Percentiles rank a stretch among this genome's conserved stretches.
Conservation (phyloP, 1,139 yeast genomes). For the Geotrichum restrictum region DNA sequence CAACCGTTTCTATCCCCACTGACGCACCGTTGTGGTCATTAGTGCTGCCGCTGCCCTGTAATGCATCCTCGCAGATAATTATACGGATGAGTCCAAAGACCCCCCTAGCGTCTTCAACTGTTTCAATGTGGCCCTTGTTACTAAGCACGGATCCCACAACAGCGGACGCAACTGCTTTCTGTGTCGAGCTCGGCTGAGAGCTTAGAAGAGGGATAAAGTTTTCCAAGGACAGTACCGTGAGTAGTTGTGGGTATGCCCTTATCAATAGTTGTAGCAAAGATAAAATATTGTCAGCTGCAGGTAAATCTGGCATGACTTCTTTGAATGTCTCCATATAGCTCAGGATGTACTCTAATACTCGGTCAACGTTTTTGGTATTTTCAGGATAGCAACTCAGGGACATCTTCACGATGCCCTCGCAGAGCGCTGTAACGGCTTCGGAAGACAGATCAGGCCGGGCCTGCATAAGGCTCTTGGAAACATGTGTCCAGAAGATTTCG, state of each 20-base stretch:
- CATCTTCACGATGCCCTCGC: conserved; percentile 61
- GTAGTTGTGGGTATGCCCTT: conserved; percentile 28
- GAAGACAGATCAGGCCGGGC: conserved; percentile 60
- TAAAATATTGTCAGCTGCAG: conserved; percentile 46
- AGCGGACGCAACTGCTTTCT: conserved; percentile 37
- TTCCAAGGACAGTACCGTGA: conserved; percentile 37
- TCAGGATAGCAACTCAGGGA: conserved; percentile 66
- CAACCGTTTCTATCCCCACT: conserved; percentile 17
- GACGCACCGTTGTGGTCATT: background rate
- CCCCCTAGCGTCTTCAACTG: conserved; percentile 39
- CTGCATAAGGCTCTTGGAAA: conserved; percentile 48
- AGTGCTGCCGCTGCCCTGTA: background rate
- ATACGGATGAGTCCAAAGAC: conserved; percentile 41
- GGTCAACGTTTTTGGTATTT: conserved; percentile 57
- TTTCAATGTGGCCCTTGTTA: conserved; percentile 25
- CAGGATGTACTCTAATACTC: conserved; percentile 55
- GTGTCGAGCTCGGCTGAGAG: conserved; percentile 40
- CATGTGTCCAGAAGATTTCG: conserved; percentile 61
- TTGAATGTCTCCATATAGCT: conserved; percentile 43
- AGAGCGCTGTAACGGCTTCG: conserved; percentile 60
- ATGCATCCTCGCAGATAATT: conserved; percentile 33
- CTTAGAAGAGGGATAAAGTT: conserved; percentile 38
- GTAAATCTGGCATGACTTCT: conserved; percentile 26
- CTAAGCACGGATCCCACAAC: conserved; percentile 18
- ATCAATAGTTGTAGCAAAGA: conserved; percentile 59